These are phyloP conservation scores for Geotrichum klebahnii DNA, from an alignment of 1,139 yeast species.

Conservation along the genomic window DNA sequence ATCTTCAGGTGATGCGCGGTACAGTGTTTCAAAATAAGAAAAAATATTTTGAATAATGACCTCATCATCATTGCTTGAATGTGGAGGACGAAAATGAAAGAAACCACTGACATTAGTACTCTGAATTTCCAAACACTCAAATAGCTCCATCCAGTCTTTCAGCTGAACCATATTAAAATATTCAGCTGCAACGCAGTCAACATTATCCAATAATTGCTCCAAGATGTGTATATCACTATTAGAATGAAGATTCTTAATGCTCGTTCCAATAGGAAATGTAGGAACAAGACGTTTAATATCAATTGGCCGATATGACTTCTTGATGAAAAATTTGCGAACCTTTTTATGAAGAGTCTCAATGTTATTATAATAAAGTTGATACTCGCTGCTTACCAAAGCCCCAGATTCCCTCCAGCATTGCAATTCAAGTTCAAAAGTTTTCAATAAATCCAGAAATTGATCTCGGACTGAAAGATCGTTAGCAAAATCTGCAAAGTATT, in stretches of 20 bases:
- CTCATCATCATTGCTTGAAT: conserved; percentile 50
- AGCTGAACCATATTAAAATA: conserved; percentile 57
- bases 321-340: conserved; percentile 67
- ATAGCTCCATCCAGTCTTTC: conserved; percentile 79
- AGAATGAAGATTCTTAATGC: conserved; percentile 28
- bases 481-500: conserved; percentile 71
- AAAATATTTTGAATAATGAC: conserved; percentile 66
- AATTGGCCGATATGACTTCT: conserved; percentile 73
- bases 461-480: conserved; percentile 61
- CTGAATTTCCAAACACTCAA: conserved; percentile 68
- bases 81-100: conserved; percentile 53
- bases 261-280: conserved; percentile 25
- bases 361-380: conserved; percentile 33
- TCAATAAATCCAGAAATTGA: conserved; percentile 61
- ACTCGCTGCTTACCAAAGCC: conserved; percentile 35
- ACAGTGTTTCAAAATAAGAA: conserved; percentile 60
- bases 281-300: conserved; percentile 37
- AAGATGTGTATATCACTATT: conserved; percentile 33
- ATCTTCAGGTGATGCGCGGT: conserved; percentile 29
- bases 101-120: conserved; percentile 53
- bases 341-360: conserved; percentile 62
- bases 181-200: conserved; percentile 60
- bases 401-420: conserved; percentile 53
- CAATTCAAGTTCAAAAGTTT: conserved; percentile 63
- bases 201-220: conserved; percentile 55